phyloP scores from a whole-genome alignment of 2,329 filamentous ascomycete species.

The Exophiala mesophila region DNA sequence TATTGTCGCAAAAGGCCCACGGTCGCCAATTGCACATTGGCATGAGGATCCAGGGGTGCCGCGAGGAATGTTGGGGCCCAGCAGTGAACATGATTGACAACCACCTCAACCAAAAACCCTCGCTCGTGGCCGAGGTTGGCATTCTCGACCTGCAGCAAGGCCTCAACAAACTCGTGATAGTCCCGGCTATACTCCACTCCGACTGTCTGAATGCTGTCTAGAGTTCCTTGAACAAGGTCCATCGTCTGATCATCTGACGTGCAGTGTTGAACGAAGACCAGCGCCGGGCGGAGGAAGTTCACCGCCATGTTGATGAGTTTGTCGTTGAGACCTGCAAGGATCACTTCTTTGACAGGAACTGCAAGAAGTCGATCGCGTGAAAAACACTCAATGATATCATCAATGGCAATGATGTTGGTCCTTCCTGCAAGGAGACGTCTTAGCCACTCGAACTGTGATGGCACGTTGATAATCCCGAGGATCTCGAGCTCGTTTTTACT shows the following conservation, averaged over 20 bases:
- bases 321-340: slow-evolving; percentile 51
- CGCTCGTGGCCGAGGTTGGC: slow-evolving; percentile 20
- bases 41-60: slow-evolving; percentile 40
- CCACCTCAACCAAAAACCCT: slow-evolving; percentile 30
- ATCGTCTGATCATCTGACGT: slow-evolving; percentile 35
- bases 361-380: slow-evolving; percentile 46
- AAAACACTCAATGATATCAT: slow-evolving; percentile 55
- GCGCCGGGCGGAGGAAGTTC: slow-evolving; percentile 56
- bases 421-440: slow-evolving; percentile 63
- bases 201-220: slow-evolving; percentile 46
- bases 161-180: slow-evolving; percentile 49
- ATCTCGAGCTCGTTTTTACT: slow-evolving; percentile 10
- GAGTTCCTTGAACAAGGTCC: slow-evolving; percentile 37
- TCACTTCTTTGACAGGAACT: slow-evolving; percentile 44
- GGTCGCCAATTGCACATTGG: slow-evolving; percentile 41
- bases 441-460: slow-evolving; percentile 46
- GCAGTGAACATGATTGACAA: slow-evolving; percentile 40
- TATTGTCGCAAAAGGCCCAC: slow-evolving; percentile 40
- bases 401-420: slow-evolving; percentile 50
- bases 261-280: slow-evolving; percentile 47
- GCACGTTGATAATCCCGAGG: slow-evolving; percentile 16
- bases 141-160: slow-evolving; percentile 45
- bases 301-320: slow-evolving; percentile 50
- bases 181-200: slow-evolving; percentile 45
- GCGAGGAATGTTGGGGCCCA: slow-evolving; percentile 52